Evolutionary conservation across 2,329 filamentous ascomycete genomes (phyloP), one percentile per base, ranked within the genome.

Genomic region (Penicillium sp.): DNA sequence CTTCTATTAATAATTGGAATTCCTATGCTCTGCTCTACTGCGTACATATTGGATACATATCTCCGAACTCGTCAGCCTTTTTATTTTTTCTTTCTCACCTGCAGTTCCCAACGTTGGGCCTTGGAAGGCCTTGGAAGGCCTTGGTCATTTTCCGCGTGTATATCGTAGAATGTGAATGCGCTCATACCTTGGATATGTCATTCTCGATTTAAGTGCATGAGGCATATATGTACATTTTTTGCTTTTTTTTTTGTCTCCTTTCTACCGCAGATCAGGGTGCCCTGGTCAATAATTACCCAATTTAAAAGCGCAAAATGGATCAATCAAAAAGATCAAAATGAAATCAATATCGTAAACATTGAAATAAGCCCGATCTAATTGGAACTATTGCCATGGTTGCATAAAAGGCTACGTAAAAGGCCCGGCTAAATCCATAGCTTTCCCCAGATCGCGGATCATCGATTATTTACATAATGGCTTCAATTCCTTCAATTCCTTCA

Each of bases 71-170:
- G 8, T 49, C 45, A 55, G 21, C 4, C 6, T 17, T 21, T 19
- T 29, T 31, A 3, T 33, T 12, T 29, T 12, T 5, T 31, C 5
- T 13, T 12, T 15, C 45, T 37, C 38, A 40, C 38, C 42, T 47
- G 42, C 50, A 57, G 49, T 54, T 57, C 55, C 55, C 50, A 57
- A 57, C 55, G 55, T 57, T 57, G 50, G 35, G 55, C 23, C n/a
- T 57, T 53, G 42, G 12, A 19, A 40, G 25, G 43, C 27, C 53
- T 51, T 51, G n/a, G n/a, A n/a, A 40, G 42, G n/a, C 23, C 4
- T 23, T 23, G 23, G 23, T 23, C 7, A 21, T 42, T 19, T 45
- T 19, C 2, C 54, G 40, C 47, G 33, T 13, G 42, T 29, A 45
- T 25, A 45, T 45, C 6, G 17, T 45, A 27, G 42, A 47, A 38